These are phyloP conservation scores for Lecanicillium sp. DNA, from an alignment of 2,329 filamentous ascomycete genomes.

Conservation along the genomic window DNA sequence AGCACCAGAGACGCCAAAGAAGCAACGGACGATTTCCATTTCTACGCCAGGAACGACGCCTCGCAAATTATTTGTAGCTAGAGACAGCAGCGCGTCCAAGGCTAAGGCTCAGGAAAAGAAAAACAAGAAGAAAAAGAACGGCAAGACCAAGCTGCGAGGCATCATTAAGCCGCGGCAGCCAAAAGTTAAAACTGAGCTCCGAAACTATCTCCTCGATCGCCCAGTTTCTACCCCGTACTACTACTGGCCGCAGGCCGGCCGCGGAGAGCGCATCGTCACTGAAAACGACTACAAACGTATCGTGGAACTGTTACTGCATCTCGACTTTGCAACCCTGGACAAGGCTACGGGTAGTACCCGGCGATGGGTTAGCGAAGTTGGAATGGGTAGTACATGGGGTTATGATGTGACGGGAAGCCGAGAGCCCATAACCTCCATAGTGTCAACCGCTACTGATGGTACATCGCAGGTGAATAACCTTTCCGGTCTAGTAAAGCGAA, in stretches of 20 bases:
- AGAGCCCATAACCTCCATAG: slow-evolving; percentile 13
- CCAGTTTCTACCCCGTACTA: slow-evolving; percentile 54
- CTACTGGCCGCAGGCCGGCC: slow-evolving; percentile 52
- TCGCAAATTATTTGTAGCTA: slow-evolving; percentile 22
- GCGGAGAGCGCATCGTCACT: slow-evolving; percentile 55
- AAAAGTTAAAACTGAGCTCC: slow-evolving; percentile 51
- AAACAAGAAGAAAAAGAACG: slow-evolving; percentile 35
- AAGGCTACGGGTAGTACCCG: slow-evolving; percentile 56
- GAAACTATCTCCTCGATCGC: slow-evolving; percentile 39
- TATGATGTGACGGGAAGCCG: slow-evolving; percentile 37
- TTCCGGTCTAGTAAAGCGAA: slow-evolving; percentile 39
- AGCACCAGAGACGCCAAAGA: slow-evolving; percentile 24
- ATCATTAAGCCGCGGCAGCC: slow-evolving; percentile 56
- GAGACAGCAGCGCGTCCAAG: slow-evolving; percentile 9
- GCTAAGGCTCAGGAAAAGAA: slow-evolving; percentile 10
- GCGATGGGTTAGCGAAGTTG: slow-evolving; percentile 63
- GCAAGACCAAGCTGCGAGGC: slow-evolving; percentile 37
- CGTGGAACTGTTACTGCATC: slow-evolving; percentile 59
- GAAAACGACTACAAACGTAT: slow-evolving; percentile 59
- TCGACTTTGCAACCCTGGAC: slow-evolving; percentile 62
- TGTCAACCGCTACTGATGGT: slow-evolving; percentile 9
- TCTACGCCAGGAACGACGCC: slow-evolving; percentile 24
- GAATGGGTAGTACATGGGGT: slow-evolving; percentile 44
- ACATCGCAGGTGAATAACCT: slow-evolving; percentile 34
- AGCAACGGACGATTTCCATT: slow-evolving; percentile 13